A percentile compares a stretch with the other conserved stretches of the same genome.
Evolutionary conservation across 2,329 filamentous ascomycete genomes (phyloP).

Genomic region (Diaporthe australafricana): DNA sequence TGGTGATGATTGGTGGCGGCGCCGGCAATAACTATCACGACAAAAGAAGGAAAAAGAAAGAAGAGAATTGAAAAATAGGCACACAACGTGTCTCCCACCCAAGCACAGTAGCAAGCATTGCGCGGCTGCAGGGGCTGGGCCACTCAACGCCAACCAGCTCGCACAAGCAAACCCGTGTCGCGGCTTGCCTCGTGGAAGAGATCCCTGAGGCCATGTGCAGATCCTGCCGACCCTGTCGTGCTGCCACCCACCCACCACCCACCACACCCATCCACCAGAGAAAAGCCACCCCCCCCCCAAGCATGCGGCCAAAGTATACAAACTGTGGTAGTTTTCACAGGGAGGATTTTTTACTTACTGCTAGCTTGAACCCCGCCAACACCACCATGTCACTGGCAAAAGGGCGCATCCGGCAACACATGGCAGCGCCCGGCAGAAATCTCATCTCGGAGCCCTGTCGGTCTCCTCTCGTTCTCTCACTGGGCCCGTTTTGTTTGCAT

Average conservation of each 20-base stretch:
- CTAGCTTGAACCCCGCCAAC: not conserved
- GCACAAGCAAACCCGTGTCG: conserved; percentile 26
- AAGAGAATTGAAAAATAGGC: not conserved
- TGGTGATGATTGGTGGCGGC: not conserved
- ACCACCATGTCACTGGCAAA: conserved; percentile 17
- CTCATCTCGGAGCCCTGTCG: not conserved
- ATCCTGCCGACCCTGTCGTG: conserved; percentile 48
- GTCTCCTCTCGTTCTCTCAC: not conserved
- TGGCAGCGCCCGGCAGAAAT: conserved; percentile 9
- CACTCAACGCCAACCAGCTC: conserved; percentile 22
- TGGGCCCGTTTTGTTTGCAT: not conserved
- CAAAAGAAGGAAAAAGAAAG: not conserved
- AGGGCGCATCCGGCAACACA: conserved; percentile 15
- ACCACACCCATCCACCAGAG: conserved; percentile 21
- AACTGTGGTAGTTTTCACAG: conserved; percentile 16
- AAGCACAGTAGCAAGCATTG: not conserved
- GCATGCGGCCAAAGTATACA: not conserved
- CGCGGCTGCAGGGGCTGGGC: conserved; percentile 25
- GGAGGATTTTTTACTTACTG: not conserved
- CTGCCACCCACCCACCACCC: conserved; percentile 40
- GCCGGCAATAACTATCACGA: not conserved
- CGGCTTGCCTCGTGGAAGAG: conserved; percentile 34
- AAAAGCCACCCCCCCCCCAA: not conserved
- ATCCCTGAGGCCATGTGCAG: conserved; percentile 55
- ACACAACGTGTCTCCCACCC: conserved; percentile 1